These are phyloP conservation scores for Pigoraptor vietnamica DNA, from an alignment of 78 protist genomes.

Conservation along the genomic window DNA sequence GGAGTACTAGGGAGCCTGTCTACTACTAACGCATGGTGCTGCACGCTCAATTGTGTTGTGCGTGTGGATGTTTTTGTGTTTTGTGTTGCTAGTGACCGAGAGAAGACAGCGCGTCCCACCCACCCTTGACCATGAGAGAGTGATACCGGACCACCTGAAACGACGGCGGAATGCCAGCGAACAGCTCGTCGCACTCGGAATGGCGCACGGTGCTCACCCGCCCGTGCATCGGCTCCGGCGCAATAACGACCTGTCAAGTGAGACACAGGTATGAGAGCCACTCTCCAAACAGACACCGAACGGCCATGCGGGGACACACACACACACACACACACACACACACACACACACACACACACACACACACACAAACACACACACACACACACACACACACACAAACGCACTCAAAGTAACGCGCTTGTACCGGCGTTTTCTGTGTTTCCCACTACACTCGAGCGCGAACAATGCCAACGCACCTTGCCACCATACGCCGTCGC, in stretches of 20 bases:
- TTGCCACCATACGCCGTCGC: constrained; percentile 21
- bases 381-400: no score
- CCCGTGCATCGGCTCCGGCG: constrained; percentile 43
- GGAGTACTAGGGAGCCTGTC: no score
- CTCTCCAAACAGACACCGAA: no score
- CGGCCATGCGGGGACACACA: no score
- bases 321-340: no score
- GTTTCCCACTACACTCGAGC: background rate
- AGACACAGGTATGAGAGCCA: background rate
- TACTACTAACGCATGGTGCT: no score
- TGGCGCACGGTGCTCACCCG: constrained; percentile 25
- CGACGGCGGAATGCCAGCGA: constrained; percentile 31
- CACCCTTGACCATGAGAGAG: constrained; percentile 30
- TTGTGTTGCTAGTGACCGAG: background rate
- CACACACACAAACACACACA: no score
- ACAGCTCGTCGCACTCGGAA: background rate
- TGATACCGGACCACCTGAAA: constrained; percentile 65
- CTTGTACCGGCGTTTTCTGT: background rate
- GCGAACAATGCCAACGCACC: background rate
- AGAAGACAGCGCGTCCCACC: background rate
- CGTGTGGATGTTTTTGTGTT: no score
- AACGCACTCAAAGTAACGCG: no score
- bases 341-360: no score
- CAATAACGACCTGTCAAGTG: background rate
- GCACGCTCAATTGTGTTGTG: no score